These are phyloP conservation scores for Tieghemostelium lacteum DNA, from an alignment of 78 protist species.

Conservation along the genomic window DNA sequence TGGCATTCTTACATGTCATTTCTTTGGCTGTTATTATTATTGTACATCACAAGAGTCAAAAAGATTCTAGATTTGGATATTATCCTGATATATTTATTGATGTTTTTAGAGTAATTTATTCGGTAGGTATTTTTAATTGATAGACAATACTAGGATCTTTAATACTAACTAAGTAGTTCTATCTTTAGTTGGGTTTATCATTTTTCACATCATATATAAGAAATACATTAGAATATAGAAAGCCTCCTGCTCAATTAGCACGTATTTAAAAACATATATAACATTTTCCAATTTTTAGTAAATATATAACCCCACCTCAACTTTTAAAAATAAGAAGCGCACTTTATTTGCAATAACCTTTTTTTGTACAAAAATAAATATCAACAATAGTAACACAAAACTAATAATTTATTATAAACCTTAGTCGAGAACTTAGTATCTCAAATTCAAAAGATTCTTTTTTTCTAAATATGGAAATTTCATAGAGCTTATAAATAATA, in stretches of 20 bases:
- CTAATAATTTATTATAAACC: no score
- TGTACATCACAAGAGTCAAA: constrained; percentile 15
- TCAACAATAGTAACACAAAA: no score
- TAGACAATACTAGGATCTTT: not conserved
- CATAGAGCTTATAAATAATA: not conserved
- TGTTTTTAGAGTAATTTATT: constrained; percentile 32
- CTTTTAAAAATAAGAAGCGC: not conserved
- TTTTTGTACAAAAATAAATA: no score
- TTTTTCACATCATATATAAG: constrained; percentile 45
- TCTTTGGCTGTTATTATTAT: constrained; percentile 37
- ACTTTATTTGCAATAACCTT: no score
- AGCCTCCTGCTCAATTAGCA: constrained; percentile 42
- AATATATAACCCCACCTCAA: not conserved
- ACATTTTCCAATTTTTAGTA: not conserved
- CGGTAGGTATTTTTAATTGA: constrained; percentile 18
- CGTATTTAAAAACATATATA: constrained; percentile 18
- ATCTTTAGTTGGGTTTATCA: constrained; percentile 39
- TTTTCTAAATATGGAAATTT: no score
- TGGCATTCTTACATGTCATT: constrained; percentile 28
- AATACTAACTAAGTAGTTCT: not conserved
- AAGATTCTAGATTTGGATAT: constrained; percentile 39
- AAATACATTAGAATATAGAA: constrained; percentile 47
- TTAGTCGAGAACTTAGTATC: no score
- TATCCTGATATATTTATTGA: constrained; percentile 40
- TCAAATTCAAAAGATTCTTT: no score